A percentile compares a stretch with the other conserved stretches of the same genome.
phyloP scores from a whole-genome alignment of 1,284 basidiomycete species.

The Cutaneotrichosporon sp. region DNA sequence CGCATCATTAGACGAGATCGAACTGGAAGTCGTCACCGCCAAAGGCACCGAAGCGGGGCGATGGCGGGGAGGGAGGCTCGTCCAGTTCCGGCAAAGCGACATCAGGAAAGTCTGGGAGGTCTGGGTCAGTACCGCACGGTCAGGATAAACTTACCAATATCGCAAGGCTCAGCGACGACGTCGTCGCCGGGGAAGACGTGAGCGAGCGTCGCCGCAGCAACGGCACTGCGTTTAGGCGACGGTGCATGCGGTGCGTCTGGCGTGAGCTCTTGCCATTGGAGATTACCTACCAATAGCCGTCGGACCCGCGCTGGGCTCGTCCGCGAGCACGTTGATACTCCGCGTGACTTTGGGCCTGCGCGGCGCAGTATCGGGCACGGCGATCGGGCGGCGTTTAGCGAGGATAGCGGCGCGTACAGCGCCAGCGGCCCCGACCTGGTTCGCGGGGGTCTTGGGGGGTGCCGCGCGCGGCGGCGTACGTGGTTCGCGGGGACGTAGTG shows the following conservation, averaged over 20 bases:
- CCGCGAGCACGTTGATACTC: neutral
- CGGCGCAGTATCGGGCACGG: neutral
- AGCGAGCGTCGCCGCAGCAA: neutral
- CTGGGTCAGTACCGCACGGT: neutral
- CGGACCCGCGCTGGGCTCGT: neutral
- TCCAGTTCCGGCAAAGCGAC: neutral
- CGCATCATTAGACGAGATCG: neutral
- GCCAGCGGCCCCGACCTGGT: neutral
- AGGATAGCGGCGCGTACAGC: constrained; percentile 1
- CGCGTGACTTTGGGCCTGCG: neutral
- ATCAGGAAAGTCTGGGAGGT: neutral
- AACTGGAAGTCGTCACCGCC: constrained; percentile 7
- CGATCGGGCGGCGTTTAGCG: neutral
- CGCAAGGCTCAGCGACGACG: too few relatives aligned
- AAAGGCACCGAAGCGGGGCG: constrained; percentile 2
- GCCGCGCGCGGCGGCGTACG: neutral
- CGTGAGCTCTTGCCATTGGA: neutral
- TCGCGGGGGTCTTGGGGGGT: neutral
- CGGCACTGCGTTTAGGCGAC: neutral
- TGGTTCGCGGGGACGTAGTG: neutral
- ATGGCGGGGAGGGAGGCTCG: neutral
- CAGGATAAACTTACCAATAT: neutral
- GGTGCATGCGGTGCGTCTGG: neutral
- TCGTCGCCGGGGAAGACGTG: neutral
- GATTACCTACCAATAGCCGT: neutral